Conservation (phyloP, 78 protist genomes). For the Chrysochromulina parva region DNA sequence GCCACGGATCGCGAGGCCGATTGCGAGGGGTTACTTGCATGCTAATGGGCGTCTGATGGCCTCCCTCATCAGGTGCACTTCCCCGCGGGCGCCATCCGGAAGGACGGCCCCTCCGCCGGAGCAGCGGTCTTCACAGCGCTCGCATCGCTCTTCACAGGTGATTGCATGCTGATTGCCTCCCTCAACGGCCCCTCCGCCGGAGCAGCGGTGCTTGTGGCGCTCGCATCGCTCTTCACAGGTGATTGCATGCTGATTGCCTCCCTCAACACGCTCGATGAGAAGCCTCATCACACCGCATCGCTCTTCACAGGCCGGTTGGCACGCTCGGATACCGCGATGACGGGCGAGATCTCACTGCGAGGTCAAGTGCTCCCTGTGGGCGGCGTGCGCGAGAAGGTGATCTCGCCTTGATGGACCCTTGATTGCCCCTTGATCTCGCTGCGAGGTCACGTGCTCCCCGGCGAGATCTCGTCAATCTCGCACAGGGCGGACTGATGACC, state of each 20-base stretch:
- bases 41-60: too few species aligned
- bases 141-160: slow-evolving; percentile 52
- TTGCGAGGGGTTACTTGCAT: too few species aligned
- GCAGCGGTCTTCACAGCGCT: slow-evolving; percentile 85
- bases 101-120: slow-evolving; percentile 94
- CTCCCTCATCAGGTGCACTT: slow-evolving; percentile 60
- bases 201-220: slow-evolving; percentile 74
- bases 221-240: too few species aligned
- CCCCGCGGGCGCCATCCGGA: slow-evolving; percentile 89
- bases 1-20: too few species aligned
- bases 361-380: slow-evolving; percentile 86
- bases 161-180: too few species aligned
- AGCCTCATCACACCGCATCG: too few species aligned
- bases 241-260: too few species aligned
- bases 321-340: slow-evolving; percentile 72
- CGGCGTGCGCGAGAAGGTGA: slow-evolving; percentile 87
- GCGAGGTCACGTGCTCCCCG: too few species aligned
- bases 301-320: slow-evolving; percentile 51
- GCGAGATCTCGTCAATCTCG: too few species aligned
- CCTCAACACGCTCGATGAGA: too few species aligned
- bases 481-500: background rate
- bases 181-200: slow-evolving; percentile 95
- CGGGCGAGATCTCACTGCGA: slow-evolving; percentile 92
- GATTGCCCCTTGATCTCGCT: too few species aligned
- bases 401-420: too few species aligned